These are phyloP conservation scores for Cucurbitaria berberidis DNA, from an alignment of 2,329 filamentous ascomycete species.

Conservation along the genomic window DNA sequence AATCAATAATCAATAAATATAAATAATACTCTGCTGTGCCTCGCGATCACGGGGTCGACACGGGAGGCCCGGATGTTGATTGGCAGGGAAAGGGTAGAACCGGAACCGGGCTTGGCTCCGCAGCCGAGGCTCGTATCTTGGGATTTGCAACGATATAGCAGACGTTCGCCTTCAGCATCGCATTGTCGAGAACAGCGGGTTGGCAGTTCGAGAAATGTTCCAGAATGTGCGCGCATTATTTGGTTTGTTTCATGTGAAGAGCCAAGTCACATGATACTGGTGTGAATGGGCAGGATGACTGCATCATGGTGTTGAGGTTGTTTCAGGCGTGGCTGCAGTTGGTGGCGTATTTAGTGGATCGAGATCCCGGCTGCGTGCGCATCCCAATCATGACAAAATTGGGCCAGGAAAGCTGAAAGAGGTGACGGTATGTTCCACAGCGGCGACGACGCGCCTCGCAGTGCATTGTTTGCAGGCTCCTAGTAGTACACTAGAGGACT, in stretches of 20 bases:
- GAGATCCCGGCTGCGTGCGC: slow-evolving; percentile 8
- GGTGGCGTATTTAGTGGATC: slow-evolving; percentile 20
- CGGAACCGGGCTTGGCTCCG: slow-evolving; percentile 3
- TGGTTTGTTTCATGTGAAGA: not conserved
- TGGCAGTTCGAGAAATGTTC: not conserved
- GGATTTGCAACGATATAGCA: not conserved
- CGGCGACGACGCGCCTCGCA: not conserved
- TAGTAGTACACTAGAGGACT: not conserved
- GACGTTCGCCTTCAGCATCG: not conserved
- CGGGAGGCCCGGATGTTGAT: slow-evolving; percentile 1
- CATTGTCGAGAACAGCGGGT: not conserved
- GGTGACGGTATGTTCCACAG: slow-evolving; percentile 17
- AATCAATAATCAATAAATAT: too few relatives aligned
- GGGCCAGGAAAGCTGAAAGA: slow-evolving; percentile 12
- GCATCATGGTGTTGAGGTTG: slow-evolving; percentile 42
- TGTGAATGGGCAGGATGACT: not conserved
- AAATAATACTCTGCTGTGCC: too few relatives aligned
- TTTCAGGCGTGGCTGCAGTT: slow-evolving; percentile 35
- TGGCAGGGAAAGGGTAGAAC: slow-evolving; percentile 1
- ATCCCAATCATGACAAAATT: slow-evolving; percentile 10
- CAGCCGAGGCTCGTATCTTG: slow-evolving; percentile 1
- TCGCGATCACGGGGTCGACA: slow-evolving; percentile 3
- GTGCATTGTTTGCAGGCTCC: not conserved
- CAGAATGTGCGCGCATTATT: not conserved
- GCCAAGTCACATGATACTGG: slow-evolving; percentile 8